Base-by-base conservation (phyloP, 768 basidiomycete species). In the Suillus cothurnatus region DNA sequence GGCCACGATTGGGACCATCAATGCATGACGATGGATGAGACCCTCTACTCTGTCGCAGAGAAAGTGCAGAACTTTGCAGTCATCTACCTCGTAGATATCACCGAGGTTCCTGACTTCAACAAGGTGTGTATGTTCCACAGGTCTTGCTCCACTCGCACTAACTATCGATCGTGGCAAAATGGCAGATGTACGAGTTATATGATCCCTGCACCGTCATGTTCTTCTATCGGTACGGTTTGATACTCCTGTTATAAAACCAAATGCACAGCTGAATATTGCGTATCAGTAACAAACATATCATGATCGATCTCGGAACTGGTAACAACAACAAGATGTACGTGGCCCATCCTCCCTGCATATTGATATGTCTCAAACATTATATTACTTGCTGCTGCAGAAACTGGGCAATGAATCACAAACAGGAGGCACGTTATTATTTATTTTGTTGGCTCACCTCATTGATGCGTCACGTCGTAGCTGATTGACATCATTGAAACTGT, bases 21-120 rank as follows among this genome's bases (percentile, higher is more conserved):
- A 69, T 99, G 97, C 80, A 98, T 99, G 97, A 92, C 90, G 21
- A 97, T 99, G 95, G 97, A 99, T 81, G 97, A 99, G 78, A 97
- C 95, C 2, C 86, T 98, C 12, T 92, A 95, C 76, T 83, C 87
- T 1, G 91, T 97, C 50, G 91, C 92, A 1, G 97, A 98, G 80
- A 96, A 94, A 77, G 95, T 99, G 6, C 95, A 98, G 82, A 99
- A 99, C 80, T 98, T 97, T 78, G 95, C 96, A 9, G 95, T 99
- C 71, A 94, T 99, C 69, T 99, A 98, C 74, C 82, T 97, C 15
- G 88, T 89, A 26, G 97, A 99, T 76, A 98, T 97, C 73, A 97
- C 94, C 0, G 89, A 95, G 66, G 97, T 99, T 0, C 97, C 97
- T 2, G 97, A 99, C 76, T 99, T 99, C 80, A 99, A 97, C 80